Conservation (phyloP, 495 filamentous ascomycete species). For the Hyphodiscus hymeniophilus region DNA sequence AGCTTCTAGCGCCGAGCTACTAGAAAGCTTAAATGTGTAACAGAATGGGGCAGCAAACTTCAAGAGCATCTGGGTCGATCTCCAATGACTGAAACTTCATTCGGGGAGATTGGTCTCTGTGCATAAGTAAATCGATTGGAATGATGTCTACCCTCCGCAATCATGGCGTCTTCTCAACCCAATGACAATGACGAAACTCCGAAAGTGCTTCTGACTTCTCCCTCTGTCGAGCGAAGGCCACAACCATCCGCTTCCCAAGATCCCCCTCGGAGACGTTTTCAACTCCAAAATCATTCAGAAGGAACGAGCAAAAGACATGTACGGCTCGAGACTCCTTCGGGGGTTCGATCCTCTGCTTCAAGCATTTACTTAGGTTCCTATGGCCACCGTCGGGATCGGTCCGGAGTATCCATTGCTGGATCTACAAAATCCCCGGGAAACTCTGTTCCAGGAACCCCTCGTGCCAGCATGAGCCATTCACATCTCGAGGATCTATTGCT, state of each 20-base stretch:
- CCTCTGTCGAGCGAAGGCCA: conserved; percentile 4
- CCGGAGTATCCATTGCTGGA: conserved; percentile 6
- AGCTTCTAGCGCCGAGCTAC: too few species aligned
- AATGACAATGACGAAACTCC: conserved; percentile 3
- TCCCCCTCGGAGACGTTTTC: conserved; percentile 2
- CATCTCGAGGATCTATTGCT: conserved; percentile 33
- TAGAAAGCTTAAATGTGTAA: too few species aligned
- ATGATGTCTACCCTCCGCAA: conserved; percentile 1
- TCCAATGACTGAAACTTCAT: too few species aligned
- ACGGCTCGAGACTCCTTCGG: not conserved
- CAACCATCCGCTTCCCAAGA: not conserved
- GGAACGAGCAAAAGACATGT: not conserved
- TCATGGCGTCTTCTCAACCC: conserved; percentile 9
- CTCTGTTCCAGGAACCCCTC: conserved; percentile 22
- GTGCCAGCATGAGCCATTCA: conserved; percentile 22
- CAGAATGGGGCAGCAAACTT: too few species aligned
- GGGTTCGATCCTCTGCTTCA: conserved; percentile 13
- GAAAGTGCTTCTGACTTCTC: conserved; percentile 1
- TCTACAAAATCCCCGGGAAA: conserved; percentile 3
- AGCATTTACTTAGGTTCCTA: conserved; percentile 29
- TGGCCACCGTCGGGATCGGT: conserved; percentile 6
- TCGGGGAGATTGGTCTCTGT: too few species aligned
- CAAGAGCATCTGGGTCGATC: too few species aligned
- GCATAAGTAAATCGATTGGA: too few species aligned
- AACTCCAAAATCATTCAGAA: not conserved